Evolutionary conservation across 352 stramenopile species (phyloP).

Genomic region (Elongisporangium undulatum): DNA sequence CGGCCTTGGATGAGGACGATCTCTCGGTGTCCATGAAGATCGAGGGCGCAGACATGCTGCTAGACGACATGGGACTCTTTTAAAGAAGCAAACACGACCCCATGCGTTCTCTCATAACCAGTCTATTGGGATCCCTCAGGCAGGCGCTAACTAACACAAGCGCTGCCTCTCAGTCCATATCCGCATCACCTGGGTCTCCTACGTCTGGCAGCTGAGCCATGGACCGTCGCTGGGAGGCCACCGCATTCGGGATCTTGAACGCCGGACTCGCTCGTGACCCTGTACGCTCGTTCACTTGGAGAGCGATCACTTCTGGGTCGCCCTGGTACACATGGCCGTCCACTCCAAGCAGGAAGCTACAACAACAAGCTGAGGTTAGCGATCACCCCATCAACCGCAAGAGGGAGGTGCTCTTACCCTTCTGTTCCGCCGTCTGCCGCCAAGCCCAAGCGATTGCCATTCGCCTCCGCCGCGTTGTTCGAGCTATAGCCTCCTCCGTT

Average conservation of each 20-base stretch:
- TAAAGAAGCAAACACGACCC: constrained; percentile 18
- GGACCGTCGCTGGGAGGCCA: constrained; percentile 6
- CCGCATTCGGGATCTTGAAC: constrained; percentile 43
- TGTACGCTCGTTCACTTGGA: constrained; percentile 40
- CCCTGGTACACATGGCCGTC: constrained; percentile 82
- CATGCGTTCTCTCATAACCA: neutral
- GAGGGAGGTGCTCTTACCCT: constrained; percentile 26
- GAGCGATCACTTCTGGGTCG: constrained; percentile 52
- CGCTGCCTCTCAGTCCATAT: constrained; percentile 11
- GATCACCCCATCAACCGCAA: neutral
- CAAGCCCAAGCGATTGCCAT: neutral
- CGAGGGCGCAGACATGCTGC: constrained; percentile 75
- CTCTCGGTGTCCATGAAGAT: constrained; percentile 77
- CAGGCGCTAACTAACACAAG: neutral
- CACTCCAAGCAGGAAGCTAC: constrained; percentile 73
- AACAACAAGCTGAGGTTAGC: constrained; percentile 11
- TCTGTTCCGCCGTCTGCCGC: constrained; percentile 51
- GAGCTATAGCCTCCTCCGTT: constrained; percentile 13
- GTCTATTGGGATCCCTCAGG: neutral
- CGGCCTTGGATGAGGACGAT: constrained; percentile 56
- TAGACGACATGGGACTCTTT: constrained; percentile 87
- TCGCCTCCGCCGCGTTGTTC: constrained; percentile 11
- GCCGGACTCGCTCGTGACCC: constrained; percentile 28
- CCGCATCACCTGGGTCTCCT: constrained; percentile 8
- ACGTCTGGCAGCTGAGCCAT: neutral